A percentile compares a stretch with the other conserved stretches of the same genome.
These are phyloP conservation scores for Parafenestella ontariensis DNA, from an alignment of 2,329 filamentous ascomycete genomes.

Conservation along the genomic window DNA sequence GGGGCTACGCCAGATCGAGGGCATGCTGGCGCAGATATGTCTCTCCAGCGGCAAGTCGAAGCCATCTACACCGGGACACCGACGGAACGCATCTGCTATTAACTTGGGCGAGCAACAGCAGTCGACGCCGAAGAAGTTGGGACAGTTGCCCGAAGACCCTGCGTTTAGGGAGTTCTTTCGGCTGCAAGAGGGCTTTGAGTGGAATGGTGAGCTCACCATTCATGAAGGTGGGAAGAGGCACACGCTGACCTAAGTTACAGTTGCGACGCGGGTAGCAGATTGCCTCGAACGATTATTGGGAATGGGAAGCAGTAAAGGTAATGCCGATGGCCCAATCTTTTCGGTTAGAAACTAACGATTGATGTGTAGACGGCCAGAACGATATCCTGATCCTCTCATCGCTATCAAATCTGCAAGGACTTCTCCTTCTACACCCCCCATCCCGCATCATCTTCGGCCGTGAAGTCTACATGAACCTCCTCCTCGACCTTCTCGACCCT, in stretches of 20 bases:
- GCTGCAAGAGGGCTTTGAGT: conserved; percentile 95
- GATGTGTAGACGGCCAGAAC: conserved; percentile 71
- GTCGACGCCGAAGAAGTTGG: conserved; percentile 59
- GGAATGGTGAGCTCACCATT: conserved; percentile 69
- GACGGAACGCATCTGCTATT: conserved; percentile 48
- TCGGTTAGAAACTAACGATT: not conserved
- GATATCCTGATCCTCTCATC: conserved; percentile 88
- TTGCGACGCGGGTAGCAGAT: conserved; percentile 82
- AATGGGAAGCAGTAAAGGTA: conserved; percentile 66
- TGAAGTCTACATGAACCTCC: conserved; percentile 94
- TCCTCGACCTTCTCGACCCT: conserved; percentile 92
- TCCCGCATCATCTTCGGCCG: conserved; percentile 86
- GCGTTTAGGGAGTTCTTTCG: conserved; percentile 97
- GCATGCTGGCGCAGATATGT: conserved; percentile 92
- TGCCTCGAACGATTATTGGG: conserved; percentile 87
- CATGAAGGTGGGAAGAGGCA: not conserved
- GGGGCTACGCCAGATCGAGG: conserved; percentile 91
- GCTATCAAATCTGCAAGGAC: conserved; percentile 87
- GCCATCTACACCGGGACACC: conserved; percentile 41
- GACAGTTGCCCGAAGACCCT: conserved; percentile 77
- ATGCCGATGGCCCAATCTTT: not conserved
- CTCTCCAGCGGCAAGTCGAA: conserved; percentile 62
- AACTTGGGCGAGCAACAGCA: conserved; percentile 41
- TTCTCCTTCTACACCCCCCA: conserved; percentile 86
- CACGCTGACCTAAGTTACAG: conserved; percentile 48